phyloP scores from a whole-genome alignment of 495 filamentous ascomycete species.

The Tuber melanosporum region DNA sequence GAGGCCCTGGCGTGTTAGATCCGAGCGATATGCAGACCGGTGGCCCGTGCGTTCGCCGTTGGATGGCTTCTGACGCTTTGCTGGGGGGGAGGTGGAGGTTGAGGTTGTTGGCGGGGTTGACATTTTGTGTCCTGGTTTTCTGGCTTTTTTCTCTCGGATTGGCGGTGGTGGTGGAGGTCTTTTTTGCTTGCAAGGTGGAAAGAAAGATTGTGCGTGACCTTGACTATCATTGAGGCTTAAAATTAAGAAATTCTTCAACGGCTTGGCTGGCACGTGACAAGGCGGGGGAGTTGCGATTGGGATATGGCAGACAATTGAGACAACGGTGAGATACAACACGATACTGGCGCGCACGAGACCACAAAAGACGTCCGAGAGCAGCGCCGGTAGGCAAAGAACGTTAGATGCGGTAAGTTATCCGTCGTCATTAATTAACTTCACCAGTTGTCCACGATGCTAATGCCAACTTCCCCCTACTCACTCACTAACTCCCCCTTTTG shows the following conservation, averaged over 20 bases:
- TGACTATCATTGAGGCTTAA: not conserved
- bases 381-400: not conserved
- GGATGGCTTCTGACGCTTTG: slow-evolving; percentile 36
- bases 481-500: not conserved
- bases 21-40: slow-evolving; percentile 35
- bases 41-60: slow-evolving; percentile 33
- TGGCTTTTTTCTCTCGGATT: not conserved
- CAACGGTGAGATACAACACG: too few species aligned
- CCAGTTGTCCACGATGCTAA: not conserved
- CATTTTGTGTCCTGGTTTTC: not conserved
- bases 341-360: not conserved
- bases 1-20: slow-evolving; percentile 47
- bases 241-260: slow-evolving; percentile 1
- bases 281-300: not conserved
- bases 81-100: slow-evolving; percentile 26
- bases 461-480: not conserved
- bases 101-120: not conserved
- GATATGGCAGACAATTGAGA: not conserved
- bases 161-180: not conserved
- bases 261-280: not conserved
- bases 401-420: not conserved
- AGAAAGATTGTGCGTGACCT: not conserved
- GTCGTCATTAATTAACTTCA: not conserved
- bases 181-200: not conserved
- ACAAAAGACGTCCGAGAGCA: not conserved